phyloP scores from a whole-genome alignment of 2,329 filamentous ascomycete genomes.

The Ascochyta fabae region DNA sequence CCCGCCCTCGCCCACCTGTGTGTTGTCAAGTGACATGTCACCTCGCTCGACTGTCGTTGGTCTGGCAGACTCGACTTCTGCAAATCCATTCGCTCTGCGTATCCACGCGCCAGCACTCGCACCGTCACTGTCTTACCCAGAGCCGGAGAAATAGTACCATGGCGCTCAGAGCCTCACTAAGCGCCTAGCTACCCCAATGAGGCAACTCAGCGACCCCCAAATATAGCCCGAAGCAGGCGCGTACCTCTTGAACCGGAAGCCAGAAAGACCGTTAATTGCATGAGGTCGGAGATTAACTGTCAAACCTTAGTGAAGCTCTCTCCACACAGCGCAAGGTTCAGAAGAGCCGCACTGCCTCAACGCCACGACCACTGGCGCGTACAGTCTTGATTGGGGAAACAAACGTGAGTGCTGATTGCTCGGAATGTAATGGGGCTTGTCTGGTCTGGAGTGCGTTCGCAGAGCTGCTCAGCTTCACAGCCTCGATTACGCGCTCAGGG shows the following conservation, averaged over 20 bases:
- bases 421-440: neutral
- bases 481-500: slow-evolving; percentile 9
- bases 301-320: slow-evolving; percentile 29
- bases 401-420: slow-evolving; percentile 2
- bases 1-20: slow-evolving; percentile 37
- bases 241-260: slow-evolving; percentile 26
- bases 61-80: slow-evolving; percentile 9
- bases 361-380: slow-evolving; percentile 9
- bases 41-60: slow-evolving; percentile 22
- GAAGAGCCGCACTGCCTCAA: slow-evolving; percentile 13
- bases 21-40: slow-evolving; percentile 31
- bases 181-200: slow-evolving; percentile 33
- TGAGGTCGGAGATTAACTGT: slow-evolving; percentile 25
- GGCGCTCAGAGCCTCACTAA: slow-evolving; percentile 44
- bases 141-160: slow-evolving; percentile 28
- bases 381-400: neutral
- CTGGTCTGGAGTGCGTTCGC: neutral
- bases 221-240: slow-evolving; percentile 39
- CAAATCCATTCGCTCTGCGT: slow-evolving; percentile 35
- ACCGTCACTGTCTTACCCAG: slow-evolving; percentile 27
- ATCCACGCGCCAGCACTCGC: slow-evolving; percentile 41
- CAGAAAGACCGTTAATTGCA: slow-evolving; percentile 41
- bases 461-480: slow-evolving; percentile 6
- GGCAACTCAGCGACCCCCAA: slow-evolving; percentile 38
- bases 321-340: slow-evolving; percentile 11